Base-by-base conservation (phyloP, 306 rosid species). In the Senna siamea region DNA sequence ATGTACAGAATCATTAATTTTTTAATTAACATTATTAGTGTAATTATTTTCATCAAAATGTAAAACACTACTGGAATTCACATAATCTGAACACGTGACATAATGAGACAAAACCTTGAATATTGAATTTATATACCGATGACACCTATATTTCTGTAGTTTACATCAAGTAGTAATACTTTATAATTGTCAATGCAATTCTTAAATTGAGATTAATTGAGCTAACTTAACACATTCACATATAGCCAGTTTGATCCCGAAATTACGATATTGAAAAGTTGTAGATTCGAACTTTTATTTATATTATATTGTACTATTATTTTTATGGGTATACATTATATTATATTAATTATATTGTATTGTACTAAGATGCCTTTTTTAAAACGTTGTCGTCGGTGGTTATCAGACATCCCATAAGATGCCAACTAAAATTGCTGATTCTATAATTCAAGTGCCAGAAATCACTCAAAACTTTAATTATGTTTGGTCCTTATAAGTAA, bases 221-320 rank as follows among this genome's bases (percentile, higher is more conserved):
- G 13, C 51, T 28, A 28, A 15, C 6, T 38, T n/a, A 26, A 26
- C 30, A 17, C 72, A 38, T 51, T 34, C 50, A 59, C 37, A 51
- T 74, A 35, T 37, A 61, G 44, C 47, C 43, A 28, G 64, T 61
- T 77, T 61, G 66, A 77, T 77, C 81, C 65, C 55, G 76, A 77
- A 77, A 69, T 48, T 69, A 59, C 48, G 47, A 69, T 48, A 74
- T 18, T 61, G 30, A 20, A 18, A 9, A 17, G 54, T 48, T 5
- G 15, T 15, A 48, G 54, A 48, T 48, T 51, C 9, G 6, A 17
- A 18, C 56, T 51, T 51, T 4, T 48, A 2, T 5, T 2, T 37
- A 37, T 37, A 37, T 37, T 4, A 4, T 37, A 37, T 37, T 7
- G 9, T 9, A 40, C 30, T 26, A 26, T 26, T 26, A 26, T 26